Percentiles rank a stretch among this genome's conserved stretches.
Conservation (phyloP, 257 asterid genomes). For the Ehretia macrophylla region DNA sequence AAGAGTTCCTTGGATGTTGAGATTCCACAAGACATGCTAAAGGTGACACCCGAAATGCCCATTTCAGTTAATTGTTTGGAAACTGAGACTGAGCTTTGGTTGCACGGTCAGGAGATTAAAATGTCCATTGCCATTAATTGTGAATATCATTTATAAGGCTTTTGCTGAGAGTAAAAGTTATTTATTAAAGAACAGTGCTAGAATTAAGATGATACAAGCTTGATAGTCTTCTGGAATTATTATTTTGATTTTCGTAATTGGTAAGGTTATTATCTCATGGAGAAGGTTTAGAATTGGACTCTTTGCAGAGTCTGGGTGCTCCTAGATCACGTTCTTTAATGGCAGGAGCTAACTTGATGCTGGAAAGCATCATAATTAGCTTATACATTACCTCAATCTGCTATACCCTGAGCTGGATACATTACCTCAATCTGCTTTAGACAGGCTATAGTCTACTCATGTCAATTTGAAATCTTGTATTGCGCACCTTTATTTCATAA, state of each 20-base stretch:
- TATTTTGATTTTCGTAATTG: not conserved
- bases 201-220: too few species aligned
- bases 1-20: constrained; percentile 40
- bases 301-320: not conserved
- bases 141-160: too few species aligned
- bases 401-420: too few species aligned
- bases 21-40: constrained; percentile 30
- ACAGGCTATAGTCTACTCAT: too few species aligned
- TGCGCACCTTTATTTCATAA: too few species aligned
- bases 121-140: not conserved
- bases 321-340: not conserved
- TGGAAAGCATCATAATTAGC: too few species aligned
- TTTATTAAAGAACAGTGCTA: too few species aligned
- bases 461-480: too few species aligned
- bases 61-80: constrained; percentile 4
- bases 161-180: too few species aligned
- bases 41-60: constrained; percentile 33
- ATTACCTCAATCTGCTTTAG: too few species aligned
- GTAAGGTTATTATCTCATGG: not conserved
- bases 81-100: not conserved
- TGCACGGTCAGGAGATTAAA: not conserved
- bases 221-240: not conserved
- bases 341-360: too few species aligned
- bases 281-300: not conserved
- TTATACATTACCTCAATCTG: too few species aligned